Conservation (phyloP, 2,329 filamentous ascomycete genomes). For the Fusarium temperatum region DNA sequence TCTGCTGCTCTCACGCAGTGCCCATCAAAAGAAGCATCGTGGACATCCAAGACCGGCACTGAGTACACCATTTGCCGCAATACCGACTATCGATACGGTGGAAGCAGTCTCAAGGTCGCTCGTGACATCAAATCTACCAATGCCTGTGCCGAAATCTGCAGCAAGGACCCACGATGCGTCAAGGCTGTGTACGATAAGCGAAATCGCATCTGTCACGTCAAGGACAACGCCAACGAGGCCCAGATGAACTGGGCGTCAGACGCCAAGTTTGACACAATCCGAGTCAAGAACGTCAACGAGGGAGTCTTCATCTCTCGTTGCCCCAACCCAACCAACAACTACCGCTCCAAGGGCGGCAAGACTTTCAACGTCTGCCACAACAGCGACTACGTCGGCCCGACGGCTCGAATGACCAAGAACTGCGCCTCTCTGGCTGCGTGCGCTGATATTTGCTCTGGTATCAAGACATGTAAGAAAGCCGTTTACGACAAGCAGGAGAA, state of each 20-base stretch:
- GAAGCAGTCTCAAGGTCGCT: constrained; percentile 8
- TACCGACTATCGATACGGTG: constrained; percentile 27
- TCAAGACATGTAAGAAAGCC: constrained; percentile 18
- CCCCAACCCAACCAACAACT: constrained; percentile 5
- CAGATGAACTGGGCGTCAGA: constrained; percentile 23
- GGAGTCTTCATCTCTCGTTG: constrained; percentile 22
- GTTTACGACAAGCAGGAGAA: constrained; percentile 36
- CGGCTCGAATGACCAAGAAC: constrained; percentile 1
- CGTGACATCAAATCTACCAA: constrained; percentile 10
- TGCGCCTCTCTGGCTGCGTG: constrained; percentile 21
- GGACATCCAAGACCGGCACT: constrained; percentile 3
- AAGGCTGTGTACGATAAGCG: constrained; percentile 34
- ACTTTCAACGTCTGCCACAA: constrained; percentile 19
- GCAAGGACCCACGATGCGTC: constrained; percentile 24
- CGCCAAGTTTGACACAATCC: constrained; percentile 11
- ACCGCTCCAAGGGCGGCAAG: constrained; percentile 10
- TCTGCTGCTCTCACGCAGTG: constrained; percentile 24
- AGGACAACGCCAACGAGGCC: constrained; percentile 14
- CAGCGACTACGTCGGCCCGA: constrained; percentile 19
- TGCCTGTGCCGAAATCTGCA: constrained; percentile 27
- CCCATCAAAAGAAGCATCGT: constrained; percentile 18
- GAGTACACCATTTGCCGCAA: constrained; percentile 22
- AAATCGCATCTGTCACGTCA: constrained; percentile 21
- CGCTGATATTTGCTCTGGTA: constrained; percentile 25
- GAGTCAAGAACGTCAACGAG: constrained; percentile 17